phyloP scores from a whole-genome alignment of 495 filamentous ascomycete species.

The Aspergillus cavernicola region DNA sequence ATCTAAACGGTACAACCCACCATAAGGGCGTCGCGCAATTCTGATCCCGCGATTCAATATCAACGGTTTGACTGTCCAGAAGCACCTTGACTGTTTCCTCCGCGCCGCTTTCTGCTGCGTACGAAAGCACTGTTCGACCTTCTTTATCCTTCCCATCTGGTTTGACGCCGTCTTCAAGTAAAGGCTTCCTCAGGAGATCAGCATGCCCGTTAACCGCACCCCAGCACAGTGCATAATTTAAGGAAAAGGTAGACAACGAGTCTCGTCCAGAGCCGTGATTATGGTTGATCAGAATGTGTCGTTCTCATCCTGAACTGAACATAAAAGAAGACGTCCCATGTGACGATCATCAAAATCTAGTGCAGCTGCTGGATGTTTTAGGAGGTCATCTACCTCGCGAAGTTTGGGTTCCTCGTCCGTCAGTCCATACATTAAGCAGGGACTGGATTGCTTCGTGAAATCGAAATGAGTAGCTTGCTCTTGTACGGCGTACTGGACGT shows the following conservation, averaged over 20 bases:
- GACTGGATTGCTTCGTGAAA: not conserved
- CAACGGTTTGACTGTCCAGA: not conserved
- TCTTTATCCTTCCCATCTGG: not conserved
- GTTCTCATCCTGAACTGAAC: not conserved
- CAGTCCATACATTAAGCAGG: not conserved
- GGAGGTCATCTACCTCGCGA: not conserved
- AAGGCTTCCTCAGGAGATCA: not conserved
- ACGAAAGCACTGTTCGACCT: not conserved
- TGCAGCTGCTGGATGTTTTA: not conserved
- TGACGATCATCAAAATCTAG: not conserved
- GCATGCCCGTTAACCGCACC: not conserved
- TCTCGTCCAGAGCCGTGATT: not conserved
- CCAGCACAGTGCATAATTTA: not conserved
- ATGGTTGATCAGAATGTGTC: not conserved
- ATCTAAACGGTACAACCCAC: not conserved
- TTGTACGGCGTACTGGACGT: no score
- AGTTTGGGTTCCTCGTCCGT: not conserved
- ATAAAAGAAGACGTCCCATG: not conserved
- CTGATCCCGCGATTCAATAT: not conserved
- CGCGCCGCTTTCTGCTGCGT: not conserved
- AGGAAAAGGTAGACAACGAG: no score
- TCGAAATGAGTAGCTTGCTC: not conserved
- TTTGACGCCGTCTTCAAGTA: not conserved
- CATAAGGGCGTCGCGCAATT: not conserved
- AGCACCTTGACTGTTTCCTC: not conserved